A percentile compares a stretch with the other conserved stretches of the same genome.
Conservation (phyloP, 2,329 filamentous ascomycete species). For the Trichoderma koningiopsis region DNA sequence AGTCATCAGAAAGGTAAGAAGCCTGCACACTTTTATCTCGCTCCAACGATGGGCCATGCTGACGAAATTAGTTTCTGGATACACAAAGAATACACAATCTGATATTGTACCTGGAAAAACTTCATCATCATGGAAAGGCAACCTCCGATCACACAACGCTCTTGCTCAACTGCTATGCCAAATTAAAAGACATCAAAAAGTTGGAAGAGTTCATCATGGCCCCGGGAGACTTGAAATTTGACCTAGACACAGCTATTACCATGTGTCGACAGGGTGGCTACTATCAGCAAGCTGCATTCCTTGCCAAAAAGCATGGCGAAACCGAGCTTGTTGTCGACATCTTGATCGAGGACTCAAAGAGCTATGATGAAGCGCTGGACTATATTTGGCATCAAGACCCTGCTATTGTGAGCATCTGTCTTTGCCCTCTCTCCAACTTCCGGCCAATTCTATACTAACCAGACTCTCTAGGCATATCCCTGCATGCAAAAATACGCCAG, state of each 20-base stretch:
- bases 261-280: slow-evolving; percentile 99
- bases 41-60: background rate
- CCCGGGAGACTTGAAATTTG: slow-evolving; percentile 91
- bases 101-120: slow-evolving; percentile 93
- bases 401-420: slow-evolving; percentile 60
- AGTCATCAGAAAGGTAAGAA: slow-evolving; percentile 80
- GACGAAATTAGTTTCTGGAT: slow-evolving; percentile 71
- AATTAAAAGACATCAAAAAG: slow-evolving; percentile 95
- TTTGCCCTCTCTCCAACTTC: background rate
- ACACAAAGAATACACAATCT: slow-evolving; percentile 97
- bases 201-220: slow-evolving; percentile 96
- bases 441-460: slow-evolving; percentile 36
- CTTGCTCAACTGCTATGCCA: slow-evolving; percentile 94
- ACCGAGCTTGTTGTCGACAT: slow-evolving; percentile 94
- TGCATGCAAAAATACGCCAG: slow-evolving; percentile 95
- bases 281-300: slow-evolving; percentile 92
- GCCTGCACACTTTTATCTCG: background rate
- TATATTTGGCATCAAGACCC: slow-evolving; percentile 90
- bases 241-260: slow-evolving; percentile 92
- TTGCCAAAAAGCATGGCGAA: slow-evolving; percentile 92
- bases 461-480: slow-evolving; percentile 65
- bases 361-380: slow-evolving; percentile 82
- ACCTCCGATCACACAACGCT: slow-evolving; percentile 95
- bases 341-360: slow-evolving; percentile 90
- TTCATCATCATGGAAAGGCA: slow-evolving; percentile 91